These are phyloP conservation scores for Centella asiatica DNA, from an alignment of 129 eudicot genomes.

Conservation along the genomic window DNA sequence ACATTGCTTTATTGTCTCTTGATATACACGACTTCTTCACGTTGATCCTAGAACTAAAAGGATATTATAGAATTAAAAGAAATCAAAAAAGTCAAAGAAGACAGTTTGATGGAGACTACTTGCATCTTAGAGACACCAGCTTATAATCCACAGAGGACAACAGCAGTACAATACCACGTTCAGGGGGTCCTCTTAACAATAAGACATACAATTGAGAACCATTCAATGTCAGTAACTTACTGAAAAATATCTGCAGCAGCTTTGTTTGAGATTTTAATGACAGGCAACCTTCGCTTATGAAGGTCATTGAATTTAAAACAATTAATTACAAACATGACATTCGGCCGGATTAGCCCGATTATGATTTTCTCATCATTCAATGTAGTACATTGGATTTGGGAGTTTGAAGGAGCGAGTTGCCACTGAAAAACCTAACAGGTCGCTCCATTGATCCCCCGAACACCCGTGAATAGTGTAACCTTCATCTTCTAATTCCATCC, in stretches of 20 bases:
- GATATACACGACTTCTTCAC: too few relatives aligned
- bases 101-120: too few relatives aligned
- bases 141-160: not conserved
- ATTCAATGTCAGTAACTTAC: too few relatives aligned
- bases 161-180: not conserved
- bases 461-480: constrained; percentile 66
- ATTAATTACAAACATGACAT: not conserved
- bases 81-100: too few relatives aligned
- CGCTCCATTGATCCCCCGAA: constrained; percentile 99
- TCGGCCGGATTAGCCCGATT: not conserved
- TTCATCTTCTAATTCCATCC: constrained; percentile 52
- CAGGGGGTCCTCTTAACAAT: not conserved
- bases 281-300: not conserved
- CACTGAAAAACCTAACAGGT: constrained; percentile 58
- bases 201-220: not conserved
- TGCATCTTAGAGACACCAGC: too few relatives aligned
- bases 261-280: not conserved
- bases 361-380: constrained; percentile 25
- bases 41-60: too few relatives aligned
- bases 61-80: too few relatives aligned
- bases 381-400: constrained; percentile 78
- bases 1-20: too few relatives aligned
- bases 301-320: not conserved
- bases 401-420: constrained; percentile 74
- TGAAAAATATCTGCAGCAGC: not conserved